phyloP scores from a whole-genome alignment of 2,329 filamentous ascomycete genomes.

The Hirsutella minnesotensis region DNA sequence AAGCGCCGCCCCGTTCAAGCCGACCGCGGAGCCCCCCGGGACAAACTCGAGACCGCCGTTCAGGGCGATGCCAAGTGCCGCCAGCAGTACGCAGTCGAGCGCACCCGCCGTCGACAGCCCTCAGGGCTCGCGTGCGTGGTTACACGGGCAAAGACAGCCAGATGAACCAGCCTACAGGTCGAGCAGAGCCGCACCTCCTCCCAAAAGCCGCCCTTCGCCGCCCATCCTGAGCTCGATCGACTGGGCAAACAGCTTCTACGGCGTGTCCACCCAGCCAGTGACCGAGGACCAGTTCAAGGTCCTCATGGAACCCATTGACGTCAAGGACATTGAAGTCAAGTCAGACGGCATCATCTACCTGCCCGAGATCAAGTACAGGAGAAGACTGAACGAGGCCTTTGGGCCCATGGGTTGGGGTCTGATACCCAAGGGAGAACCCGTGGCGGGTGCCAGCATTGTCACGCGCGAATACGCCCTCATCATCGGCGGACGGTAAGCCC shows the following conservation, averaged over 20 bases:
- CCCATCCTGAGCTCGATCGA: too few species aligned
- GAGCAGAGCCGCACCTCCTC: too few species aligned
- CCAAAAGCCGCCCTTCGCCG: too few species aligned
- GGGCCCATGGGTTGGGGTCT: conserved; percentile 93
- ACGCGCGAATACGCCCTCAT: conserved; percentile 92
- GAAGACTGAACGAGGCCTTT: conserved; percentile 83
- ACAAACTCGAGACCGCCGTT: too few species aligned
- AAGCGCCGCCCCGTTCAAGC: too few species aligned
- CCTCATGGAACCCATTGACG: conserved; percentile 53
- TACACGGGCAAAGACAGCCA: too few species aligned
- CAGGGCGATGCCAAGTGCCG: too few species aligned
- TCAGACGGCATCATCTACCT: conserved; percentile 94
- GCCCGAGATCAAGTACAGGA: conserved; percentile 94
- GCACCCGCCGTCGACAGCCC: too few species aligned
- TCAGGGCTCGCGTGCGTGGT: too few species aligned
- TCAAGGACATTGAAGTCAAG: conserved; percentile 86
- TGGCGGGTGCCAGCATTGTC: conserved; percentile 67
- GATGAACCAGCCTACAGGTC: too few species aligned
- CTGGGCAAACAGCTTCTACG: conserved; percentile 78
- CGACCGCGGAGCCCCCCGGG: too few species aligned
- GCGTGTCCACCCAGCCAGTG: conserved; percentile 61
- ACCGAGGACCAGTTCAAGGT: conserved; percentile 55
- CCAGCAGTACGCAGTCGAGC: too few species aligned
- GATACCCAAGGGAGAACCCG: conserved; percentile 74
- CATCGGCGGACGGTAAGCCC: conserved; percentile 66